Evolutionary conservation across 2,329 filamentous ascomycete species (phyloP), one percentile per base, ranked within the genome.

Genomic region (Fusarium fracticaudum): DNA sequence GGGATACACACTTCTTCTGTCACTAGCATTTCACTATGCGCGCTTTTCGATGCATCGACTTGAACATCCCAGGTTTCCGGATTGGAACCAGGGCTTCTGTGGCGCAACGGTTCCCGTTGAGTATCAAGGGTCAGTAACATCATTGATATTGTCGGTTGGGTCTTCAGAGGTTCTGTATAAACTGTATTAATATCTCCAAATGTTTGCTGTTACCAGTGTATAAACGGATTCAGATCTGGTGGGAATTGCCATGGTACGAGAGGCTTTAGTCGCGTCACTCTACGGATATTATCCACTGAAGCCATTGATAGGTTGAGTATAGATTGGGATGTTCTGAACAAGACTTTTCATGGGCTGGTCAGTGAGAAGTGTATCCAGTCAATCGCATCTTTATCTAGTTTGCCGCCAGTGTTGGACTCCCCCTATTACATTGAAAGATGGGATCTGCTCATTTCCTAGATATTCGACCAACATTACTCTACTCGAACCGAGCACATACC

Each of bases 221-320:
- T 29, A n/a, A 18, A 18, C 24, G 35, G 13, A 41, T 22, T 24
- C 40, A 47, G 24, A 51, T 60, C 24, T 43, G 45, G 37, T 50
- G 38, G 47, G 43, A 18, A 24, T 47, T 35, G 31, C 44, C 37
- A 35, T 43, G 62, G 44, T 53, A 72, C 63, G 41, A 50, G 38
- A 48, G 17, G 24, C 41, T 33, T 22, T 40, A 29, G 59, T 66
- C 60, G 47, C 59, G 60, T 63, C 67, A 68, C 57, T 58, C 12
- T 58, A 9, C 33, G 33, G 33, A 35, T 37, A 12, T 38, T 31
- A 61, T n/a, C 57, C 53, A 57, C n/a, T 37, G 37, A 29, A 54
- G 33, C 38, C 29, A 48, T 33, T 24, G 26, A 37, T 37, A 20
- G 38, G 18, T 60, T 38, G 26, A 44, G 24, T 13, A 26, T 53